Percentiles rank a stretch among this genome's conserved stretches.
Evolutionary conservation across 805 yeast genomes (phyloP).

Genomic region (Saccharomycopsis fibuligera): DNA sequence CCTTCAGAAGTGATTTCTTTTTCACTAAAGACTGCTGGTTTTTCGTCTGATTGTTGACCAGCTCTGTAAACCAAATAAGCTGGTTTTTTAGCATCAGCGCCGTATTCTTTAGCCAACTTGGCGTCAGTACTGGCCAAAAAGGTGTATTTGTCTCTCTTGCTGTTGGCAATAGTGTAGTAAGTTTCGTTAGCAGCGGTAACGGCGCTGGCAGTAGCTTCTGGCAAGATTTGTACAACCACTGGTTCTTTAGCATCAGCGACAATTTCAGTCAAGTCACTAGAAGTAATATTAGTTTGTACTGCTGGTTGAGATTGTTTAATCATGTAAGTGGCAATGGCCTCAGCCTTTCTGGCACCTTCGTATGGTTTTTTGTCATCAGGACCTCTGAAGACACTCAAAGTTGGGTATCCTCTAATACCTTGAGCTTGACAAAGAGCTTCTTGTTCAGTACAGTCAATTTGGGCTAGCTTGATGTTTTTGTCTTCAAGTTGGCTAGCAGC

Average conservation of each 20-base stretch:
- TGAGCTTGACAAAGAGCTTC: conserved; percentile 61
- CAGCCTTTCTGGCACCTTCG: conserved; percentile 79
- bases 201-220: conserved; percentile 27
- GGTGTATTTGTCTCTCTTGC: conserved; percentile 36
- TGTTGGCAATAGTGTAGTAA: conserved; percentile 34
- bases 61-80: conserved; percentile 41
- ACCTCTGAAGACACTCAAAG: conserved; percentile 69
- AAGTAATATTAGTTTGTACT: conserved; percentile 44
- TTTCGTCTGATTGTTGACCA: conserved; percentile 28
- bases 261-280: conserved; percentile 44
- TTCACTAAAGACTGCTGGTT: conserved; percentile 23
- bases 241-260: conserved; percentile 36
- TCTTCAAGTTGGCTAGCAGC: conserved; percentile 63
- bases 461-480: conserved; percentile 67
- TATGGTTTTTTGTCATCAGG: conserved; percentile 43
- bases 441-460: conserved; percentile 79
- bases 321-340: conserved; percentile 74
- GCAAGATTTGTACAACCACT: conserved; percentile 49
- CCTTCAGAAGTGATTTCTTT: conserved; percentile 31
- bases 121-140: conserved; percentile 32
- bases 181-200: conserved; percentile 25
- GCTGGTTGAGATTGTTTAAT: conserved; percentile 76
- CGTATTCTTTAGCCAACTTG: conserved; percentile 34
- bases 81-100: conserved; percentile 35
- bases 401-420: conserved; percentile 78